A percentile compares a stretch with the other conserved stretches of the same genome.
Conservation (phyloP, 2,329 filamentous ascomycete genomes). For the Talaromyces sp. region DNA sequence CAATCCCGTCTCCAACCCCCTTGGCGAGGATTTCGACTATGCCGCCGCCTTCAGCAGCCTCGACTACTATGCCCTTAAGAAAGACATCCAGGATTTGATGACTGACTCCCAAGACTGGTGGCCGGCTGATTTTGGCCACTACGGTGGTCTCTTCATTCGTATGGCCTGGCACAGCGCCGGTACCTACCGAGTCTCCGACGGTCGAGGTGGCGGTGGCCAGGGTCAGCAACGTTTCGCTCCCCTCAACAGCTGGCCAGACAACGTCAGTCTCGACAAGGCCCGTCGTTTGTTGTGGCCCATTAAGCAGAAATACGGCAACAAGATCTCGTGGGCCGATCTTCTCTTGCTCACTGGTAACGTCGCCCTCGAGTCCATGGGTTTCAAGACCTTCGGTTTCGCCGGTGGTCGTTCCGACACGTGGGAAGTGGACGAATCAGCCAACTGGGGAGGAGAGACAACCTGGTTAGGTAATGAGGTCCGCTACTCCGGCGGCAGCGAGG, state of each 20-base stretch:
- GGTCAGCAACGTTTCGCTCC: constrained; percentile 77
- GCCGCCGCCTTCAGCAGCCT: constrained; percentile 67
- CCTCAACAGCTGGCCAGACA: constrained; percentile 79
- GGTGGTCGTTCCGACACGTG: constrained; percentile 69
- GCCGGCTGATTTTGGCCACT: constrained; percentile 79
- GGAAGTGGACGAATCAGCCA: constrained; percentile 71
- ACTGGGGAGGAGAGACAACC: constrained; percentile 73
- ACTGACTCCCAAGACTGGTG: constrained; percentile 77
- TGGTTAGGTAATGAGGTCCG: constrained; percentile 72
- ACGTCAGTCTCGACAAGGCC: constrained; percentile 73
- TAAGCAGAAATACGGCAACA: constrained; percentile 80
- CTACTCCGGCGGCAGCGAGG: constrained; percentile 55
- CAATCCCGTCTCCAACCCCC: constrained; percentile 59
- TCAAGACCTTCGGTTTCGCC: constrained; percentile 69
- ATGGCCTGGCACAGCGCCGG: constrained; percentile 79
- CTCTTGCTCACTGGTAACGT: constrained; percentile 70
- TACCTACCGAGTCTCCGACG: constrained; percentile 71
- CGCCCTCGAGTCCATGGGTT: constrained; percentile 71
- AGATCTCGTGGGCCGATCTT: constrained; percentile 76
- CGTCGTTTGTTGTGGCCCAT: constrained; percentile 75
- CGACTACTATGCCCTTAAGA: constrained; percentile 68
- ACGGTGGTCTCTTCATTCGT: constrained; percentile 73
- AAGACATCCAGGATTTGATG: constrained; percentile 67
- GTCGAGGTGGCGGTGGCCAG: constrained; percentile 68
- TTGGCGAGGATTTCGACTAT: constrained; percentile 67